Percentiles rank a stretch among this genome's conserved stretches.
These are phyloP conservation scores for Chondrus crispus DNA, from an alignment of 23 red algal species.

Conservation along the genomic window DNA sequence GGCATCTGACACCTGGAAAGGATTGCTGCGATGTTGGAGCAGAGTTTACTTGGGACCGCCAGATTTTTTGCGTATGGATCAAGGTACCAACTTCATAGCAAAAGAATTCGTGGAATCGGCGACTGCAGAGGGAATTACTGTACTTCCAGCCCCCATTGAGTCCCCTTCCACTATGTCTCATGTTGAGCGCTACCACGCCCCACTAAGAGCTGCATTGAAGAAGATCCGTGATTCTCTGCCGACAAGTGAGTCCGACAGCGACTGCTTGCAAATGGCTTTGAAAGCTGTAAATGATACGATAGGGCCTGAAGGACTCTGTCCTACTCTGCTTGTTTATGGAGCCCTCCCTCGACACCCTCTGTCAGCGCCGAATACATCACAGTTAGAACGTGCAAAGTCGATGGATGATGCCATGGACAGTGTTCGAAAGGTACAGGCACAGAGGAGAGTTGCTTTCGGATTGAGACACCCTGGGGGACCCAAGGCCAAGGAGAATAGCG, in stretches of 20 bases:
- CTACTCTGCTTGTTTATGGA: constrained; percentile 9
- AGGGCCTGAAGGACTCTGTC: constrained; percentile 16
- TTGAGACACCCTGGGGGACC: not conserved
- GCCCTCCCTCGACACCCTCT: not conserved
- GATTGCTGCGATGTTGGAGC: not conserved
- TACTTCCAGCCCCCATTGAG: constrained; percentile 18
- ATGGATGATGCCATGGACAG: not conserved
- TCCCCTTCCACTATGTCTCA: constrained; percentile 13
- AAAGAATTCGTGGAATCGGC: not conserved
- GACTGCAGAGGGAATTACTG: not conserved
- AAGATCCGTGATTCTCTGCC: not conserved
- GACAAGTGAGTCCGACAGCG: not conserved
- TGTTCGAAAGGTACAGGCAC: constrained; percentile 28
- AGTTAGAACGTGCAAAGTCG: not conserved
- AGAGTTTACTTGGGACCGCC: not conserved
- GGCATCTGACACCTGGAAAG: constrained; percentile 5
- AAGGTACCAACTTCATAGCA: not conserved
- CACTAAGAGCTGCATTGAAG: not conserved
- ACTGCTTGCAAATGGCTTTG: constrained; percentile 13
- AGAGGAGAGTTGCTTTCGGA: constrained; percentile 11
- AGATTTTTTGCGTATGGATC: not conserved
- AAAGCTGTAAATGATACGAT: constrained; percentile 22
- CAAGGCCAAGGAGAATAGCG: not conserved
- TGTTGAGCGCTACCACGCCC: constrained; percentile 30
- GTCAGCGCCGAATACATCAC: not conserved